phyloP scores from a whole-genome alignment of 2,329 filamentous ascomycete genomes.

The Pezicula neosporulosa region DNA sequence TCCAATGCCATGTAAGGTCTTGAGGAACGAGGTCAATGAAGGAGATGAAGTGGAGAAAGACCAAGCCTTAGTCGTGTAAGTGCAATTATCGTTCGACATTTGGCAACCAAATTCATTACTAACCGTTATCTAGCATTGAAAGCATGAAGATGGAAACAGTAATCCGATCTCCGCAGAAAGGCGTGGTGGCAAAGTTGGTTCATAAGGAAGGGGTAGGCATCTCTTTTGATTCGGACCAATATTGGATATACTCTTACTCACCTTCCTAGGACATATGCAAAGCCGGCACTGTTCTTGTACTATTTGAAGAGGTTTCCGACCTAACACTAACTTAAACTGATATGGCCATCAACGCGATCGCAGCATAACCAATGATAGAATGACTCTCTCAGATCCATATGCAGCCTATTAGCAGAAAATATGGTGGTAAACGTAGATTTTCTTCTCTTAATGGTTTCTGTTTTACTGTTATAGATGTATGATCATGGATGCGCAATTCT shows the following conservation, averaged over 20 bases:
- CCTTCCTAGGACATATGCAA: conserved; percentile 68
- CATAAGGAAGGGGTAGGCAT: conserved; percentile 69
- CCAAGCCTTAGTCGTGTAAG: conserved; percentile 78
- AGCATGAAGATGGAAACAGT: conserved; percentile 92
- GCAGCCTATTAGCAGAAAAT: too few species aligned
- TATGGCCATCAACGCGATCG: not conserved
- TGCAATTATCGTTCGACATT: conserved; percentile 21
- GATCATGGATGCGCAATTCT: too few species aligned
- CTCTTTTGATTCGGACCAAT: conserved; percentile 4
- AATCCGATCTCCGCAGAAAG: conserved; percentile 72
- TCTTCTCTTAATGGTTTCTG: too few species aligned
- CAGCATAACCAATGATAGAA: too few species aligned
- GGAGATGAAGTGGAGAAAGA: conserved; percentile 83
- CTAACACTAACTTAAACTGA: not conserved
- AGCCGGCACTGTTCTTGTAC: conserved; percentile 69
- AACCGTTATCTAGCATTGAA: conserved; percentile 57
- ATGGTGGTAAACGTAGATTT: too few species aligned
- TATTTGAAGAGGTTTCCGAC: conserved; percentile 54
- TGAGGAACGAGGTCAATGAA: conserved; percentile 82
- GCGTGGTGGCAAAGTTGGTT: conserved; percentile 67
- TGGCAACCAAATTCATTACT: not conserved
- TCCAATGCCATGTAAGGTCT: conserved; percentile 96
- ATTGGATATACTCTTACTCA: conserved; percentile 7
- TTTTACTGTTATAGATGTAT: too few species aligned
- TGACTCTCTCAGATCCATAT: too few species aligned